phyloP scores from a whole-genome alignment of 164 flowering plant genomes.

The Vitis riparia region DNA sequence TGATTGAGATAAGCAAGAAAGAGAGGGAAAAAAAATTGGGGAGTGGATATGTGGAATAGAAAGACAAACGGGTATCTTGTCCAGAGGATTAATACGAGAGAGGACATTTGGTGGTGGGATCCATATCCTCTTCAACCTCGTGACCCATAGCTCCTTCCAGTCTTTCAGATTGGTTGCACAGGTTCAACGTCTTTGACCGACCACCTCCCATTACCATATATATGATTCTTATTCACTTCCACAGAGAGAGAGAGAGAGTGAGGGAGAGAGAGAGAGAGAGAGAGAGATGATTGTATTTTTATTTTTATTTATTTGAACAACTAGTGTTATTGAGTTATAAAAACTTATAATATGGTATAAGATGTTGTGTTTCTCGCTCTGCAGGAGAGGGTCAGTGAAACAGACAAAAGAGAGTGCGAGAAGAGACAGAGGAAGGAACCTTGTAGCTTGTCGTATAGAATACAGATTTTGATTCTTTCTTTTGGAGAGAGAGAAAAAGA shows the following conservation, averaged over 20 bases:
- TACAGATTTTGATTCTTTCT: slow-evolving; percentile 41
- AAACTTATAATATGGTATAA: slow-evolving; percentile 1
- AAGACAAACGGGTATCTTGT: slow-evolving; percentile 39
- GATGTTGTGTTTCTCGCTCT: slow-evolving; percentile 27
- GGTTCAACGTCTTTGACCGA: slow-evolving; percentile 5
- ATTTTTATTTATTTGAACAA: neutral
- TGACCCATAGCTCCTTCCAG: slow-evolving; percentile 17
- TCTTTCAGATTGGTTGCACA: neutral
- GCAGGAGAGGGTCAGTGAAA: slow-evolving; percentile 29
- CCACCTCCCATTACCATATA: neutral
- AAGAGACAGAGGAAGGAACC: slow-evolving; percentile 70
- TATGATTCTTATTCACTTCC: neutral
- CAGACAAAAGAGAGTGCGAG: slow-evolving; percentile 69
- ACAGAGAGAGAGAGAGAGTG: slow-evolving; percentile 5
- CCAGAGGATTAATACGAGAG: slow-evolving; percentile 25
- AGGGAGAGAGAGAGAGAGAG: slow-evolving; percentile 3
- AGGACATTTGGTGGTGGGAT: slow-evolving; percentile 31
- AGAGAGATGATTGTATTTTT: neutral
- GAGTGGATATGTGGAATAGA: neutral
- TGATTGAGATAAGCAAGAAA: neutral
- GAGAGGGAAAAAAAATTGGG: neutral
- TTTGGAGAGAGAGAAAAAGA: slow-evolving; percentile 17
- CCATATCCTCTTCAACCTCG: slow-evolving; percentile 23
- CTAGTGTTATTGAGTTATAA: neutral
- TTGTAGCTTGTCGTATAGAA: slow-evolving; percentile 48